Evolutionary conservation across 1,139 yeast genomes (phyloP), one percentile per base, ranked within the genome.

Genomic region (Wickerhamomyces sp.): DNA sequence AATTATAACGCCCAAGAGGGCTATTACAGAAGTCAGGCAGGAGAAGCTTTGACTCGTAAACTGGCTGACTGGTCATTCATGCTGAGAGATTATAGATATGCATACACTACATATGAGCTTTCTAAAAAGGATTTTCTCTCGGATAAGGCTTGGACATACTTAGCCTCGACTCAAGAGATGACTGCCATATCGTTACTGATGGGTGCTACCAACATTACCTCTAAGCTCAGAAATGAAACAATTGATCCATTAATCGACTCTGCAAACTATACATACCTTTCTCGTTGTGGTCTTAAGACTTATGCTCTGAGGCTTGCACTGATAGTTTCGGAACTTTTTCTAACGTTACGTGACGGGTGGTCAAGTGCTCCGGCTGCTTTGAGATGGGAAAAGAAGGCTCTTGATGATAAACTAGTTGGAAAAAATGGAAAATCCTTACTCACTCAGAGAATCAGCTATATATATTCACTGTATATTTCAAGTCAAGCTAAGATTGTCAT

Each of bases 31-130:
- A 74, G 75, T 36, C 64, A 78, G 1, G 70, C 90, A 0, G 76
- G 84, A 0, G 97, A 89, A 54, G 87, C 88, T 51, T 72, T 77
- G 35, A 70, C 89, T 26, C 67, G 97, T 37, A 84, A 85, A 55
- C 65, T 92, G 31, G 97, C 95, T 0, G 98, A 92, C 60, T 88
- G 95, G 88, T 80, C 92, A 7, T 76, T 92, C 52, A 86, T 92
- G 77, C 65, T 90, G 19, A 77, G 90, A 34, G 97, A 92, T 62
- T 92, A 85, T 67, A 82, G 82, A 57, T 81, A 80, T 47, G 94
- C 97, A 8, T 83, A 85, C 56, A 71, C 86, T 2, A 82, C 90
- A 1, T 92, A 92, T 58, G 97, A 92, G 45, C 60, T 87, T 42
- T 70, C 89, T 29, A 82, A 82, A 47, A 83, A 85, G 51, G 97